Evolutionary conservation across 108 stramenopile species (phyloP).

Genomic region (Mayamaea pseudoterrestris): DNA sequence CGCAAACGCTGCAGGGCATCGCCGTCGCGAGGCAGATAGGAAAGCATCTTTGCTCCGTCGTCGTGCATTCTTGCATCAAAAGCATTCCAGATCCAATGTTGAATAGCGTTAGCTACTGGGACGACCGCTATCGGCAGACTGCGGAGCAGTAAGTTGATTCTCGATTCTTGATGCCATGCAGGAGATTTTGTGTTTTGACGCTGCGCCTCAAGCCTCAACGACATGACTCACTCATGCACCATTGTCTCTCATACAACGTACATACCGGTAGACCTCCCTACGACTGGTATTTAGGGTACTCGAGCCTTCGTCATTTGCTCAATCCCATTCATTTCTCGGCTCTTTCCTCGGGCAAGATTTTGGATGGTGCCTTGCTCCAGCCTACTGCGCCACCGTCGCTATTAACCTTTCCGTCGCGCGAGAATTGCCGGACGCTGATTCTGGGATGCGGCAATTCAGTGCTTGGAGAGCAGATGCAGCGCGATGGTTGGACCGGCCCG

Average conservation of each 20-base stretch:
- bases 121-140: background rate
- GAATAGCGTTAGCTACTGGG: background rate
- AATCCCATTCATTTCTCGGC: background rate
- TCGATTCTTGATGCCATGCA: background rate
- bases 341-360: background rate
- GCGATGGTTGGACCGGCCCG: constrained; percentile 36
- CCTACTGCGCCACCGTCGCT: no score
- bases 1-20: no score
- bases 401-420: constrained; percentile 29
- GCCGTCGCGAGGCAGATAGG: no score
- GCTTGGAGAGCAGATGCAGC: constrained; percentile 52
- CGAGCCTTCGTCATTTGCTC: background rate
- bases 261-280: no score
- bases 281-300: background rate
- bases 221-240: no score
- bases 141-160: background rate
- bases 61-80: no score
- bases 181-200: background rate
- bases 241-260: no score
- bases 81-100: no score
- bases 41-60: no score
- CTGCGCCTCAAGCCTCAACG: background rate
- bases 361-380: background rate
- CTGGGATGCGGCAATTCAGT: constrained; percentile 42
- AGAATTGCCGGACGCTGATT: constrained; percentile 24